Evolutionary conservation across 2,329 filamentous ascomycete genomes (phyloP).

Genomic region (Neofusicoccum parvum): DNA sequence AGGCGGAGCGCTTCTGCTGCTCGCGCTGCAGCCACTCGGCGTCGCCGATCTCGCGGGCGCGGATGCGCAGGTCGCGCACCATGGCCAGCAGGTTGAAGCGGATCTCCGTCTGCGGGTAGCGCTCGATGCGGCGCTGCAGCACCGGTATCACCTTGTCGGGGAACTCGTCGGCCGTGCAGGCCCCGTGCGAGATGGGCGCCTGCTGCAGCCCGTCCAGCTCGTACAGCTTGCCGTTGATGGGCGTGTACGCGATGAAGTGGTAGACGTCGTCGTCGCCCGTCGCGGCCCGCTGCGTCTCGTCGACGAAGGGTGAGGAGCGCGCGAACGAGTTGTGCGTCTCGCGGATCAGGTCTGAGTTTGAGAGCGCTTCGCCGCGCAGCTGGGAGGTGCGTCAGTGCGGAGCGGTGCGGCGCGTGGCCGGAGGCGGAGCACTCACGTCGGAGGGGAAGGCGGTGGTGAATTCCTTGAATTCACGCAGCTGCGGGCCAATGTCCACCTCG

Average conservation of each 20-base stretch:
- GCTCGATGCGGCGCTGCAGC: conserved; percentile 76
- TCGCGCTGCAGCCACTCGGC: conserved; percentile 75
- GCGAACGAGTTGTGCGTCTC: conserved; percentile 89
- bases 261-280: conserved; percentile 86
- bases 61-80: conserved; percentile 77
- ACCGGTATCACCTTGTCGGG: conserved; percentile 83
- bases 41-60: conserved; percentile 82
- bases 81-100: conserved; percentile 95
- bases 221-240: conserved; percentile 78
- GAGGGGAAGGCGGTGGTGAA: conserved; percentile 82
- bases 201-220: conserved; percentile 95
- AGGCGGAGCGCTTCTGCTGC: conserved; percentile 79
- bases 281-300: conserved; percentile 77
- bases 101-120: conserved; percentile 87
- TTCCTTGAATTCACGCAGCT: conserved; percentile 78
- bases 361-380: conserved; percentile 69
- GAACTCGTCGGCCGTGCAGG: conserved; percentile 71
- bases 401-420: not conserved
- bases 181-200: conserved; percentile 84
- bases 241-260: conserved; percentile 96
- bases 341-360: conserved; percentile 62
- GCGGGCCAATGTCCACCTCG: conserved; percentile 70
- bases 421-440: conserved; percentile 40
- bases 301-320: conserved; percentile 83
- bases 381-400: conserved; percentile 38